Conservation (phyloP, 257 asterid species). For the Coffea eugenioides region DNA sequence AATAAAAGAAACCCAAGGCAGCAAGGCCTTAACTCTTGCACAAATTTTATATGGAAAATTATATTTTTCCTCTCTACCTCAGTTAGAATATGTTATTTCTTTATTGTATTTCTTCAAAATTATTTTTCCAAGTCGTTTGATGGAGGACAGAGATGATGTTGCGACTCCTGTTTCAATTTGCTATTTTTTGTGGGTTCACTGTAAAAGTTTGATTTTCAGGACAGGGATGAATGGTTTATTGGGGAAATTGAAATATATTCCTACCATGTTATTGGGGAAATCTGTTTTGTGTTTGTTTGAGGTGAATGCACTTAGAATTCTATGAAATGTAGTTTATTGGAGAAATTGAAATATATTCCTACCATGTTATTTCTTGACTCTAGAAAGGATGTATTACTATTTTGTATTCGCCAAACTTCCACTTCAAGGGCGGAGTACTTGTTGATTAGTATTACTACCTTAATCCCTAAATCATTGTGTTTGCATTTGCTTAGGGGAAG, state of each 20-base stretch:
- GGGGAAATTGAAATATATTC: no score
- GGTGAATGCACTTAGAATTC: neutral
- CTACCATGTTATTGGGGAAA: no score
- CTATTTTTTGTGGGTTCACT: no score
- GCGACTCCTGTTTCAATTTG: no score
- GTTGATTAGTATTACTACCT: neutral
- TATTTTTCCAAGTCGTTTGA: neutral
- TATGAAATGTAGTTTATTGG: neutral
- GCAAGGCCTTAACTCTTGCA: neutral
- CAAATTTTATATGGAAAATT: neutral
- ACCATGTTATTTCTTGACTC: neutral
- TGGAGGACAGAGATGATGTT: neutral
- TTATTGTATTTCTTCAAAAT: neutral
- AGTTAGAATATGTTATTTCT: no score
- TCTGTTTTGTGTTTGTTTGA: neutral
- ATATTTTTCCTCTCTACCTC: no score
- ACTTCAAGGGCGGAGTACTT: neutral
- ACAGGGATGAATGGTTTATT: no score
- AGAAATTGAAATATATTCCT: no score
- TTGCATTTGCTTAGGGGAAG: constrained; percentile 58
- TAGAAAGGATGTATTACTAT: no score
- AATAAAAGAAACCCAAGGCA: neutral
- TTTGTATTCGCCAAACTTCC: no score
- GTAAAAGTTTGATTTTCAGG: no score
- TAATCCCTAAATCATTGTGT: neutral